These are phyloP conservation scores for Wickerhamomyces rabaulensis DNA, from an alignment of 805 yeast species.

Conservation along the genomic window DNA sequence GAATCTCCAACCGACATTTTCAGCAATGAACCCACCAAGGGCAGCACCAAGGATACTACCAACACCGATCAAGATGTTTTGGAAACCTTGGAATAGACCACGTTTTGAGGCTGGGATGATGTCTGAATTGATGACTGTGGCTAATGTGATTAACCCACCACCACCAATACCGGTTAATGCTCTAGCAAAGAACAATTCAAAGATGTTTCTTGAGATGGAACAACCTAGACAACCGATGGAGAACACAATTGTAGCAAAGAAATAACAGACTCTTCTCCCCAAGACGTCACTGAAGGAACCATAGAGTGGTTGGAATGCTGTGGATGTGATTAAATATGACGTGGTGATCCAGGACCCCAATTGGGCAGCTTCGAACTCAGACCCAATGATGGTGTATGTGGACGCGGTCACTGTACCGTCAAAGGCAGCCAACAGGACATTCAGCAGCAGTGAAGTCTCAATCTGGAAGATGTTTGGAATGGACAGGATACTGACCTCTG, in stretches of 20 bases:
- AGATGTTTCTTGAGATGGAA: slow-evolving; percentile 25
- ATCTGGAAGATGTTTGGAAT: slow-evolving; percentile 26
- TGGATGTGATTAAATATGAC: slow-evolving; percentile 34
- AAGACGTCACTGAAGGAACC: slow-evolving; percentile 35
- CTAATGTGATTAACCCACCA: slow-evolving; percentile 34
- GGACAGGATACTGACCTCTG: slow-evolving; percentile 9
- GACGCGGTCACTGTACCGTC: slow-evolving; percentile 46
- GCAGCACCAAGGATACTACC: slow-evolving; percentile 37
- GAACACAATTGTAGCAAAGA: slow-evolving; percentile 31
- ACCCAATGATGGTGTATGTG: slow-evolving; percentile 41
- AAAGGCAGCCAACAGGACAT: slow-evolving; percentile 41
- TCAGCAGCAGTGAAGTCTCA: slow-evolving; percentile 29
- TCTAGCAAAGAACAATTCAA: slow-evolving; percentile 28
- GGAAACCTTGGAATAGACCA: slow-evolving; percentile 37
- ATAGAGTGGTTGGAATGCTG: slow-evolving; percentile 38
- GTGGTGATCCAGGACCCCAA: slow-evolving; percentile 39
- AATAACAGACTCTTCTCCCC: slow-evolving; percentile 31
- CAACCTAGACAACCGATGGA: slow-evolving; percentile 34
- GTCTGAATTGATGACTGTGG: slow-evolving; percentile 36
- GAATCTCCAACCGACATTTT: slow-evolving; percentile 36
- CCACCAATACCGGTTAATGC: slow-evolving; percentile 38
- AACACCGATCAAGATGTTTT: slow-evolving; percentile 30
- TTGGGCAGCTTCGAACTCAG: slow-evolving; percentile 31
- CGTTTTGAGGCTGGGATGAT: slow-evolving; percentile 31
- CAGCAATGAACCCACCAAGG: slow-evolving; percentile 32